Base-by-base conservation (phyloP, 176 grass and related monocot species). In the Carex myosuroides region DNA sequence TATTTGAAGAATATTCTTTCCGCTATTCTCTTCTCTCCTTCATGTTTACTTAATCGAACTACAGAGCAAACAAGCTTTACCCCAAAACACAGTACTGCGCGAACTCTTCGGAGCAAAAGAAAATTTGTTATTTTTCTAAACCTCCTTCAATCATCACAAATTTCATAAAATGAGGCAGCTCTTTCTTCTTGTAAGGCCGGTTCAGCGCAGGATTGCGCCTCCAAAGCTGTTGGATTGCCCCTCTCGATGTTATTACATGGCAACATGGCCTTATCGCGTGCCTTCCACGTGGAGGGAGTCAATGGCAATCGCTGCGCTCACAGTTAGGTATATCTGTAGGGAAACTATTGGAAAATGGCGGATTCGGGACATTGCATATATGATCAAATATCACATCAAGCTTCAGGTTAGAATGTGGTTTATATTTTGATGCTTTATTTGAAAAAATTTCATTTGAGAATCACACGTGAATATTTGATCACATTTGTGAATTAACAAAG, bases 321-420 rank as follows among this genome's bases (percentile, higher is more conserved):
- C 92, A 5, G 85, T 88, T 24, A 59, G 87, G 16, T 86, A 83
- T 65, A 37, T 64, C 20, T 91, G 89, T 85, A 84, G 83, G 32
- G 52, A 91, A 85, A 81, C 80, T 77, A 75, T 94, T 48, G 92
- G 92, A 12, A 62, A 90, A 46, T 94, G 92, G 92, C 81, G 84
- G 37, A 73, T 94, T 14, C 66, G 81, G 65, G 89, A 86, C 67
- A 68, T 94, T 55, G 83, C 85, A 76, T 94, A 91, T 81, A 89
- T 89, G 70, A 87, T 94, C 85, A 94, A 86, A 64, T 86, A 84
- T 77, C 92, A 89, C 67, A 94, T 94, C 89, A 91, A 85, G 79
- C 85, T 80, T 12, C 92, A 94, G 92, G 92, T 91, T 21, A 32
- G 58, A 26, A 16, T 48, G 85, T 35, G 39, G 21, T 64, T 37